A percentile compares a stretch with the other conserved stretches of the same genome.
Evolutionary conservation across 805 yeast species (phyloP).

Genomic region (Blastobotrys mokoenaii): DNA sequence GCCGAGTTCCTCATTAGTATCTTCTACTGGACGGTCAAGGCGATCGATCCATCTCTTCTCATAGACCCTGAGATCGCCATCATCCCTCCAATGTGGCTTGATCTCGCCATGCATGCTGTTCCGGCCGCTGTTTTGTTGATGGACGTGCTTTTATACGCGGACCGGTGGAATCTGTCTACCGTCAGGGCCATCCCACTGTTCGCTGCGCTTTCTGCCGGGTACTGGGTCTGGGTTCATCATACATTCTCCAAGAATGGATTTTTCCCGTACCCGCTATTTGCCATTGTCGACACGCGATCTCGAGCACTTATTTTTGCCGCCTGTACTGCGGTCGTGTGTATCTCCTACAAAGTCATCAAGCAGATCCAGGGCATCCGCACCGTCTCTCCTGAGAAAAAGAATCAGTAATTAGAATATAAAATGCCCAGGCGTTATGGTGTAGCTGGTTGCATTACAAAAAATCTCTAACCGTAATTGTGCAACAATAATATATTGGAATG

Average conservation of each 20-base stretch:
- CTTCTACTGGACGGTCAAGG: conserved; percentile 28
- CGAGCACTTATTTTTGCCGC: conserved; percentile 18
- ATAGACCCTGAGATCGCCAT: conserved; percentile 21
- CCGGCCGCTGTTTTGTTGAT: conserved; percentile 23
- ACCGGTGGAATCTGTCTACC: conserved; percentile 20
- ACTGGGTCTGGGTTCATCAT: conserved; percentile 29
- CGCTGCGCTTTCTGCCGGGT: conserved; percentile 19
- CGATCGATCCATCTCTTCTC: conserved; percentile 22
- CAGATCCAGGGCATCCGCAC: background rate
- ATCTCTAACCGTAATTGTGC: too few species aligned
- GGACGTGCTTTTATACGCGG: conserved; percentile 21
- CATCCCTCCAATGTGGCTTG: conserved; percentile 21
- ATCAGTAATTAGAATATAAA: too few species aligned
- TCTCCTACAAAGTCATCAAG: background rate
- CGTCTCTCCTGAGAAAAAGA: too few species aligned
- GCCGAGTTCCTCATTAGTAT: conserved; percentile 25
- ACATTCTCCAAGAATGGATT: conserved; percentile 22
- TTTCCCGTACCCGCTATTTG: conserved; percentile 29
- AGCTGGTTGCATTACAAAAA: too few species aligned
- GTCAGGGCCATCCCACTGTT: conserved; percentile 15
- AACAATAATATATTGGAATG: too few species aligned
- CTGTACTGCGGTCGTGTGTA: background rate
- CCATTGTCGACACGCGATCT: conserved; percentile 14
- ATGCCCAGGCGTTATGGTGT: too few species aligned
- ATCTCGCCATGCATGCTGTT: conserved; percentile 24